Conservation (phyloP, 2,329 filamentous ascomycete species). For the Cladorrhinum sp. region DNA sequence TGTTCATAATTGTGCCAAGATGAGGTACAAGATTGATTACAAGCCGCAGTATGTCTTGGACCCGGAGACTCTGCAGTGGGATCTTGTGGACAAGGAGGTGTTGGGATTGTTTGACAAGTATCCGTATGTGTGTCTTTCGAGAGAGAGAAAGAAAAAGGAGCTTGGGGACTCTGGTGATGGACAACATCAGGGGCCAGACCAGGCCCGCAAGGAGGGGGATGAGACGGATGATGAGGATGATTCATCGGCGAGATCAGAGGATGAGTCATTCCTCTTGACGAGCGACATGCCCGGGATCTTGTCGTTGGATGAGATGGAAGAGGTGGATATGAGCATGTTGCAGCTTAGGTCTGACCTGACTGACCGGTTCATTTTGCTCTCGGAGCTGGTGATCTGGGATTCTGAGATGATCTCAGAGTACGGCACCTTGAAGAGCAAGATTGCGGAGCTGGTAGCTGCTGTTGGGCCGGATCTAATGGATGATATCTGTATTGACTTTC, state of each 20-base stretch:
- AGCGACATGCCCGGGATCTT: constrained; percentile 67
- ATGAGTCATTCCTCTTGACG: constrained; percentile 48
- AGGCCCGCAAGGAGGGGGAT: constrained; percentile 13
- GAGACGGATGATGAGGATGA: constrained; percentile 23
- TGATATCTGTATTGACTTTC: constrained; percentile 58
- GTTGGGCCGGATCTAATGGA: constrained; percentile 59
- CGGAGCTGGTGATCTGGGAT: constrained; percentile 60
- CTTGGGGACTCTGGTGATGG: not conserved
- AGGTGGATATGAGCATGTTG: constrained; percentile 58
- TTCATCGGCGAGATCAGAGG: constrained; percentile 14
- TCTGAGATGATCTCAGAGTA: constrained; percentile 47
- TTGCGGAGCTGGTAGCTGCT: constrained; percentile 66
- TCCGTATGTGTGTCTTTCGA: constrained; percentile 52
- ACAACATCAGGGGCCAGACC: constrained; percentile 15
- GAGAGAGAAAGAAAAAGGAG: constrained; percentile 26
- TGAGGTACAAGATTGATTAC: constrained; percentile 83
- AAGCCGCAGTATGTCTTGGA: constrained; percentile 71
- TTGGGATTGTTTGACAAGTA: constrained; percentile 51
- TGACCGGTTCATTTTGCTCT: constrained; percentile 39
- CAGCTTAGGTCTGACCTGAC: constrained; percentile 47
- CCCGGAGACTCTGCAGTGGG: constrained; percentile 62
- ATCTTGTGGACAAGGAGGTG: constrained; percentile 52
- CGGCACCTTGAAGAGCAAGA: constrained; percentile 54
- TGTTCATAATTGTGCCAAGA: constrained; percentile 77
- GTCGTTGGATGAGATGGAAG: constrained; percentile 49